These are phyloP conservation scores for Plectosphaerella plurivora DNA, from an alignment of 2,329 filamentous ascomycete genomes.

Conservation along the genomic window DNA sequence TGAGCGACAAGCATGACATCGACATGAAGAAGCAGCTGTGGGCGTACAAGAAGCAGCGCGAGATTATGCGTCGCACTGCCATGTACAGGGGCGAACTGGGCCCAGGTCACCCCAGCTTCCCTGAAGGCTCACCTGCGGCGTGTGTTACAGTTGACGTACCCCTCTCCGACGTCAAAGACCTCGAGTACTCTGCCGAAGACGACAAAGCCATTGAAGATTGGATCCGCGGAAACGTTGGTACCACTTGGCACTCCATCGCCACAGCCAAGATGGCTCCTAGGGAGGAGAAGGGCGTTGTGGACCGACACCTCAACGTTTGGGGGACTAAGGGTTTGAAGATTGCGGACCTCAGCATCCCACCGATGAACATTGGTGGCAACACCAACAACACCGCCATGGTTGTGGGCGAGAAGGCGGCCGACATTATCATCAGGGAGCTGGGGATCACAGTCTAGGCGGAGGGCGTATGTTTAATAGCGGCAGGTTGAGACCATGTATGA, in stretches of 20 bases:
- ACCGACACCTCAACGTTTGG: slow-evolving; percentile 34
- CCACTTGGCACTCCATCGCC: slow-evolving; percentile 41
- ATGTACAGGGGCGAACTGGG: slow-evolving; percentile 46
- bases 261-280: slow-evolving; percentile 40
- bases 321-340: slow-evolving; percentile 36
- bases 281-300: slow-evolving; percentile 35
- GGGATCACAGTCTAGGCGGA: slow-evolving; percentile 8
- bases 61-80: slow-evolving; percentile 53
- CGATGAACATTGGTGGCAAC: slow-evolving; percentile 39
- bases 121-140: slow-evolving; percentile 31
- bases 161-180: slow-evolving; percentile 27
- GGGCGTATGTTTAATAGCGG: too few relatives aligned
- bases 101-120: slow-evolving; percentile 38
- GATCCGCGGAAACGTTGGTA: slow-evolving; percentile 32
- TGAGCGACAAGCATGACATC: slow-evolving; percentile 40
- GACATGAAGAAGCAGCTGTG: slow-evolving; percentile 59
- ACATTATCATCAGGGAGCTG: slow-evolving; percentile 33
- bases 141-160: slow-evolving; percentile 42
- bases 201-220: slow-evolving; percentile 42
- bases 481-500: slow-evolving; percentile 8
- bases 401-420: slow-evolving; percentile 42
- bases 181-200: slow-evolving; percentile 46
- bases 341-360: slow-evolving; percentile 31
- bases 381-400: slow-evolving; percentile 43
- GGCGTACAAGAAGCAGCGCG: slow-evolving; percentile 62